Base-by-base conservation (phyloP, 2,329 filamentous ascomycete species). In the Paraphaeosphaeria sporulosa region DNA sequence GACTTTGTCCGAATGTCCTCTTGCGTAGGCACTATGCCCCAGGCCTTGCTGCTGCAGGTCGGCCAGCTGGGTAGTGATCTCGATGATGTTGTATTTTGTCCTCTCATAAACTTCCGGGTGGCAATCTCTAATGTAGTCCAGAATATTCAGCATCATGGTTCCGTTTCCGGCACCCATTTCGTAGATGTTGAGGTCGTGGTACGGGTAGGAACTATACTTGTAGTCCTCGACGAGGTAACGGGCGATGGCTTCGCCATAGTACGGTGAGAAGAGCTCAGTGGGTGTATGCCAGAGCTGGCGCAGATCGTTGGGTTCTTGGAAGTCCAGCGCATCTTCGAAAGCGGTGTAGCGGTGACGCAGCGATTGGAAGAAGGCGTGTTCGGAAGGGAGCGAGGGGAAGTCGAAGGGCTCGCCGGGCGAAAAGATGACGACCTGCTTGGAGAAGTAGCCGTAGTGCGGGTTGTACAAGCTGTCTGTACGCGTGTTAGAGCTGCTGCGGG, bases 231-330 rank as follows among this genome's bases (percentile, higher is more conserved):
- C 89, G 47, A 99, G 87, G 78, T 98, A 97, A 21, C 94, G 90
- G n/a, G 94, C 95, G 68, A 99, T 92, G 36, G 95, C 92, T 83
- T 99, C 94, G 74, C 94, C 96, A 77, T 99, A 99, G 80, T 94
- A 96, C 0, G 96, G 95, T 34, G 92, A 88, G 81, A 99, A 99
- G 21, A 99, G 87, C 81, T 99, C 95, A 0, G 95, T 99, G 0
- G 96, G 95, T 13, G 95, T 99, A 78, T 99, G 96, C 95, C 95
- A 99, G 48, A 99, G 84, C 81, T 99, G 95, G 10, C 95, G 88
- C 43, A 92, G 90, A 50, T 91, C 87, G 81, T 92, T 87, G 49
- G 86, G 86, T 23, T 89, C 83, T 60, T 86, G 84, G 48, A 85
- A 86, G 76, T 99, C 96, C 59, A 99, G 86, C 23, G 83, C 82